phyloP scores from a whole-genome alignment of 805 yeast genomes.

The Pichia membranifaciens region DNA sequence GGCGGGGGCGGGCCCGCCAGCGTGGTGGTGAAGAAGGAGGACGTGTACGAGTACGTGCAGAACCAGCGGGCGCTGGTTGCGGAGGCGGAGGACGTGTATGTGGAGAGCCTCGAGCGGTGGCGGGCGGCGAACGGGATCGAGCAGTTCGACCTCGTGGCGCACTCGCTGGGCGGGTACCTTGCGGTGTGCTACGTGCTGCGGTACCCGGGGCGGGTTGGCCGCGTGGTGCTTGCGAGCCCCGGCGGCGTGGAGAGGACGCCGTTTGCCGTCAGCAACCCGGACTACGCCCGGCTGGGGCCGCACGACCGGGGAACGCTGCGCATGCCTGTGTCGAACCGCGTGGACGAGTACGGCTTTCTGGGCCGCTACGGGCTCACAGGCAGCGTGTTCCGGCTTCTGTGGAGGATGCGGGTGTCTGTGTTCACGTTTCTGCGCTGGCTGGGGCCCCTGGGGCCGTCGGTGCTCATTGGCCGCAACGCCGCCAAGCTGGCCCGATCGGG shows the following conservation, averaged over 20 bases:
- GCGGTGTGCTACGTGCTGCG: slow-evolving; percentile 56
- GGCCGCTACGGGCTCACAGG: slow-evolving; percentile 42
- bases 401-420: slow-evolving; percentile 38
- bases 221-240: slow-evolving; percentile 62
- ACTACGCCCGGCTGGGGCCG: slow-evolving; percentile 10
- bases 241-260: slow-evolving; percentile 73
- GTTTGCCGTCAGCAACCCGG: slow-evolving; percentile 47
- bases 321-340: slow-evolving; percentile 35
- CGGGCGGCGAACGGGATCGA: slow-evolving; percentile 42
- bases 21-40: slow-evolving; percentile 5
- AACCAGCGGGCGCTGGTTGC: slow-evolving; percentile 35
- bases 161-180: slow-evolving; percentile 69
- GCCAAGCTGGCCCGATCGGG: slow-evolving; percentile 27
- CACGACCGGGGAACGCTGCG: slow-evolving; percentile 6
- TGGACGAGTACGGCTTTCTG: slow-evolving; percentile 39
- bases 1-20: background rate
- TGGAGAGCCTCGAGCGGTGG: slow-evolving; percentile 62
- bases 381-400: slow-evolving; percentile 31
- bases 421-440: slow-evolving; percentile 44
- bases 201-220: slow-evolving; percentile 48
- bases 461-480: slow-evolving; percentile 25
- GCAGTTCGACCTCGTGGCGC: slow-evolving; percentile 62
- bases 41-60: slow-evolving; percentile 21
- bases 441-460: slow-evolving; percentile 33
- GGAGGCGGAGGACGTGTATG: slow-evolving; percentile 50